Evolutionary conservation across 441 rosid species (phyloP).

Genomic region (Heliophila coronopifolia): DNA sequence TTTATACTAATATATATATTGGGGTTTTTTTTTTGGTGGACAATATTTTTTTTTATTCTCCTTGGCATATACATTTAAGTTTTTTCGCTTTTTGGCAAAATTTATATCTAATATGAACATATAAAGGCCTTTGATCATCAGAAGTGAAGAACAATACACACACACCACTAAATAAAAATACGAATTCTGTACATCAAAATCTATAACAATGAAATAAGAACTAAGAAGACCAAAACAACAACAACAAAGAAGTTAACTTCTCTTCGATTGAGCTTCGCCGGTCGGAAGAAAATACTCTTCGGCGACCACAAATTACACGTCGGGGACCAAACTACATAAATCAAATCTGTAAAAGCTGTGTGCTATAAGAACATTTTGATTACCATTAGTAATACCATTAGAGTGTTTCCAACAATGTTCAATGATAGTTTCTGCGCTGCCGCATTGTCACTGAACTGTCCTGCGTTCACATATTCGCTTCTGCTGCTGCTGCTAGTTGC

Average conservation of each 20-base stretch:
- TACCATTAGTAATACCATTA: slow-evolving; percentile 28
- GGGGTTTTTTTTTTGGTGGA: too few relatives aligned
- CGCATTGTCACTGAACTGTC: slow-evolving; percentile 42
- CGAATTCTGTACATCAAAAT: slow-evolving; percentile 26
- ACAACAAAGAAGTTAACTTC: slow-evolving; percentile 7
- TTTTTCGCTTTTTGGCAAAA: neutral
- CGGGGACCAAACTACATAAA: slow-evolving; percentile 15
- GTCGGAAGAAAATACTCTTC: slow-evolving; percentile 22
- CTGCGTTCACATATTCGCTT: slow-evolving; percentile 66
- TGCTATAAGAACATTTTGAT: slow-evolving; percentile 45
- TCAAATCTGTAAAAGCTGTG: neutral
- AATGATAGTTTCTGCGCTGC: slow-evolving; percentile 29
- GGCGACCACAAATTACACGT: slow-evolving; percentile 22
- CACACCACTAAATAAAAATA: neutral
- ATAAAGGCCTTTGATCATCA: neutral
- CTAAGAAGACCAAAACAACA: neutral
- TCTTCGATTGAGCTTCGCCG: slow-evolving; percentile 17
- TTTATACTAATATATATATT: too few relatives aligned
- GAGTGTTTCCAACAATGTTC: slow-evolving; percentile 15
- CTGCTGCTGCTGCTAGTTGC: slow-evolving; percentile 47
- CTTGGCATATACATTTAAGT: too few relatives aligned
- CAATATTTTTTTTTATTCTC: too few relatives aligned
- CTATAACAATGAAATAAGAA: slow-evolving; percentile 8
- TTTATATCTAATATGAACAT: neutral
- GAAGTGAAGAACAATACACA: slow-evolving; percentile 2